Base-by-base conservation (phyloP, 1,284 basidiomycete genomes). In the Kalmanozyma brasiliensis region DNA sequence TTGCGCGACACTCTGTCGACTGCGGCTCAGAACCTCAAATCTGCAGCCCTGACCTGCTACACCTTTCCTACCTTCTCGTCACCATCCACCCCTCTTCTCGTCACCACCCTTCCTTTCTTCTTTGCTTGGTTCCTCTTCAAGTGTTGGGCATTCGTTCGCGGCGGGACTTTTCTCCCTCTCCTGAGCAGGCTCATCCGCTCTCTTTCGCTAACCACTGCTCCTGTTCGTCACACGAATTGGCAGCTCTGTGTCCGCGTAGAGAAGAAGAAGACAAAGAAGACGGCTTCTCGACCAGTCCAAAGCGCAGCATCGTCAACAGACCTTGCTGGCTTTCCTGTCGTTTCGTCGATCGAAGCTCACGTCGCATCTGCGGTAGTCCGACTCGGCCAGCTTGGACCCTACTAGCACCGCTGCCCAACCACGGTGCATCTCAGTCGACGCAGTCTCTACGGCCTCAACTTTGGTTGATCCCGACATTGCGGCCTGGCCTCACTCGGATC, bases 111-210 rank as follows among this genome's bases (percentile, higher is more conserved):
- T 33, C 23, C 32, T 20, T 16, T 22, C 36, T 38, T 52, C 20
- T 53, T n/a, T 33, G 23, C 52, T 67, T 56, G 52, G 58, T 57
- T 60, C 51, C 37, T 59, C 62, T 65, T 52, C 51, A 35, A 49
- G 58, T 49, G 57, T 43, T 56, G 49, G 58, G 58, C 16, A 26
- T 11, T 51, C 45, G 53, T 53, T 52, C 53, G 49, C 23, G 45
- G 22, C 35, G 63, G 63, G 57, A 60, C 45, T 17, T 36, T 55
- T 45, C 43, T 55, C 63, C 57, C 52, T 52, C n/a, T 34, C 26
- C 26, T 42, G 62, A 59, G 62, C 62, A 59, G 51, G 41, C 56
- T 65, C 62, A 59, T 38, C 40, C 62, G 62, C 62, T 55, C 49
- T 64, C 52, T 55, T 36, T 55, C 38, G 42, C 47, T 35, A 46